Conservation (phyloP, 305 asterid genomes). For the Plantago lanceolata region DNA sequence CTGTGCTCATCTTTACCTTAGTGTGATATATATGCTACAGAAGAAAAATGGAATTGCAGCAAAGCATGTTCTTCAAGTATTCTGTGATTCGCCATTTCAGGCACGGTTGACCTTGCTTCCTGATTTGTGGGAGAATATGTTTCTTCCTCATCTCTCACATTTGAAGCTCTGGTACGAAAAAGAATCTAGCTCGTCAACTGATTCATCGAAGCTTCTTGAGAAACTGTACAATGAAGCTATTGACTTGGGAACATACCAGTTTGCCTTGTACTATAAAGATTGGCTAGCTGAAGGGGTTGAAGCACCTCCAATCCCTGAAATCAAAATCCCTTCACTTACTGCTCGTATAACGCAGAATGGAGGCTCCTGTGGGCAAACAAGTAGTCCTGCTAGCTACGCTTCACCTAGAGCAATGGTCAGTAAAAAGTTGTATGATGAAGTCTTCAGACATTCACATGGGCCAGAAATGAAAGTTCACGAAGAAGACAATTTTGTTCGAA, state of each 20-base stretch:
- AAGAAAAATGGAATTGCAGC: conserved; percentile 58
- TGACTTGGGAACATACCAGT: conserved; percentile 55
- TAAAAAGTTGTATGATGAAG: conserved; percentile 55
- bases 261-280: conserved; percentile 68
- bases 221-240: conserved; percentile 43
- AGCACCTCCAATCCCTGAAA: conserved; percentile 50
- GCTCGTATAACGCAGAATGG: conserved; percentile 25
- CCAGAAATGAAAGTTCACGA: conserved; percentile 27
- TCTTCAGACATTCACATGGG: conserved; percentile 41
- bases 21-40: conserved; percentile 61
- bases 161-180: conserved; percentile 55
- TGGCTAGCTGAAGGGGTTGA: conserved; percentile 67
- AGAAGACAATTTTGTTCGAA: conserved; percentile 31
- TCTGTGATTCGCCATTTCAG: conserved; percentile 59
- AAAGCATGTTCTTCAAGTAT: conserved; percentile 70
- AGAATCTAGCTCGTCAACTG: conserved; percentile 34
- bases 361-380: conserved; percentile 34
- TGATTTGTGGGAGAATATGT: conserved; percentile 61
- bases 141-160: conserved; percentile 55
- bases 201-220: conserved; percentile 43
- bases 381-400: conserved; percentile 42
- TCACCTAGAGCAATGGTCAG: conserved; percentile 69
- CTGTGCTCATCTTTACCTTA: conserved; percentile 81
- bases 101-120: conserved; percentile 55
- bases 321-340: conserved; percentile 44